Base-by-base conservation (phyloP, 108 stramenopile species). In the Cyclostephanos tholiformis region DNA sequence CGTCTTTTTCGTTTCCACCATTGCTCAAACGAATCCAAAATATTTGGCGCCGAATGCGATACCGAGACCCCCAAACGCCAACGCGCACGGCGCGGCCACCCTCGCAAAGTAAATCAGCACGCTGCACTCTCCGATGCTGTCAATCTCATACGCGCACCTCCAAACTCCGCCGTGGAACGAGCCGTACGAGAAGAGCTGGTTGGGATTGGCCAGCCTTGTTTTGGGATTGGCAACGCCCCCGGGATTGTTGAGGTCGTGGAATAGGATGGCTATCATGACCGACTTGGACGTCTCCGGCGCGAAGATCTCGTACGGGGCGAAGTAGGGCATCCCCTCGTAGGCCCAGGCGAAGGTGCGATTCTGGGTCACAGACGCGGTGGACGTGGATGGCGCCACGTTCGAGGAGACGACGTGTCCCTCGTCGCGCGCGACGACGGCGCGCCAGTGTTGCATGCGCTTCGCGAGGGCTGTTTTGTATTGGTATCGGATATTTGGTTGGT, bases 361-460 rank as follows among this genome's bases (percentile, higher is more conserved):
- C 69, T 91, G 90, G 51, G 80, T 84, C 27, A 99, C 98, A 39
- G 96, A 97, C 5, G 81, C 91, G 25, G 98, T 99, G 30, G 97
- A 97, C 35, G 98, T 99, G 58, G 96, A 91, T 17, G 98, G 98
- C 14, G 98, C 98, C 60, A 99, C 88, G 82, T 97, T 99, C 80
- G 94, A 92, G 16, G 95, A 95, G 13, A 98, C 98, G 53, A 88
- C 87, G 77, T 88, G 88, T 17, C 96, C 93, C 74, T 92, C 85
- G 89, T 89, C 86, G 38, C 92, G 76, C 5, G 97, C 96, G 69
- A 97, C 82, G 51, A 98, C 75, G 22, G 97, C 97, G 39, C 98
- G 93, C 98, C 98, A 99, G 78, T 99, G 98, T 84, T 99, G 98
- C 84, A 99, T 88, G 48, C 98, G 96, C 85, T 99, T 99, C 46